These are phyloP conservation scores for Hypomyces rosellus DNA, from an alignment of 2,329 filamentous ascomycete genomes.

Conservation along the genomic window DNA sequence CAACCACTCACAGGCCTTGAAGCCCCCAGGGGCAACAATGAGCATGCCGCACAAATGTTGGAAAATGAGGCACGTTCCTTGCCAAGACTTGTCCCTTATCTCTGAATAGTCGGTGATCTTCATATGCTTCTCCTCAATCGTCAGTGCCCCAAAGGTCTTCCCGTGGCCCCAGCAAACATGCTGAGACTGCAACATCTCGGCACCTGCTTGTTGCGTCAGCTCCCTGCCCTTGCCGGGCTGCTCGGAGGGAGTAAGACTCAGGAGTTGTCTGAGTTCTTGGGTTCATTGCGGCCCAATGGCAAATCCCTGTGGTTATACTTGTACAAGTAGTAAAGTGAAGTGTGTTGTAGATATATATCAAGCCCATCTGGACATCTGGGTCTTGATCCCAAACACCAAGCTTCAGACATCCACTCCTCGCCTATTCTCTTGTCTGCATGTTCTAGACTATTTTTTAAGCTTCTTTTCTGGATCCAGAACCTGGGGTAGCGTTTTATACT, in stretches of 20 bases:
- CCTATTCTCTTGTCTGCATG: background rate
- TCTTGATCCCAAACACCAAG: background rate
- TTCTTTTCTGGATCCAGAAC: background rate
- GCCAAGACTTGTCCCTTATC: background rate
- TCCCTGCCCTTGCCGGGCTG: background rate
- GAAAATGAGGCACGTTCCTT: conserved; percentile 1
- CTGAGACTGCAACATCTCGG: background rate
- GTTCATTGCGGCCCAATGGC: background rate
- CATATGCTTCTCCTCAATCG: background rate
- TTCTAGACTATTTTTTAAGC: background rate
- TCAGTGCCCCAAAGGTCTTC: too few relatives aligned
- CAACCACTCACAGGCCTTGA: background rate
- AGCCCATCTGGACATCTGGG: background rate
- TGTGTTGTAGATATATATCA: background rate
- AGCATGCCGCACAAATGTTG: conserved; percentile 5
- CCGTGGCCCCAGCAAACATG: too few relatives aligned
- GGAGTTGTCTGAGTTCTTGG: conserved; percentile 2
- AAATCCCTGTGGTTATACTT: background rate
- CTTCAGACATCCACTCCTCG: background rate
- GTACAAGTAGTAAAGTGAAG: too few relatives aligned
- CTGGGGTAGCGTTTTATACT: background rate
- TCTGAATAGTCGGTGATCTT: background rate
- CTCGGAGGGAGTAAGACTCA: background rate
- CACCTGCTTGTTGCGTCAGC: conserved; percentile 5
- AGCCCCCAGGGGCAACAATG: background rate